Base-by-base conservation (phyloP, 2,329 filamentous ascomycete genomes). In the Ustulina deusta region DNA sequence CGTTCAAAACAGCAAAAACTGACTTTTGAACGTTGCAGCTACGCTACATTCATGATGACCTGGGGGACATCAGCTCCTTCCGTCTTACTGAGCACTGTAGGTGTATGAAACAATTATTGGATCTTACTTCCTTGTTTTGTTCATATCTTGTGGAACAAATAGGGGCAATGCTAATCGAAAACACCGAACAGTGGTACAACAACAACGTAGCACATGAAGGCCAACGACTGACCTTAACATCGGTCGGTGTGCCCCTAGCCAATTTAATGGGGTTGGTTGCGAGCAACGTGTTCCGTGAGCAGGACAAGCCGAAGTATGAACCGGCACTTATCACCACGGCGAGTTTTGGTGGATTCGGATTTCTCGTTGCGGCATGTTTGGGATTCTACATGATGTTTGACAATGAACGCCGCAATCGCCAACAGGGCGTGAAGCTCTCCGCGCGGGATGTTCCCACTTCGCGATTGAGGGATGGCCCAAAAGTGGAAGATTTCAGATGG, bases 151-250 rank as follows among this genome's bases (percentile, higher is more conserved):
- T 34, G 36, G 25, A 9, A n/a, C 17, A 6, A 44, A 81, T 89
- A 71, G 83, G 88, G 64, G 32, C 82, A 77, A 15, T 55, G 13
- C 56, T 57, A 42, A 46, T 36, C 5, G 11, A 13, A 51, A 25
- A 25, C 44, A 27, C 10, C 63, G 73, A 36, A 20, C 48, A 78
- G 75, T 91, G 89, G 90, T 94, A 93, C 80, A 94, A 93, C 81
- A 94, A 94, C 82, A 95, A 95, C 76, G 87, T 93, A 63, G 91
- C 91, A 0, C 87, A 94, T 74, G 92, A 94, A 78, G 90, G 90
- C 65, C 87, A 89, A 42, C 89, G 92, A 54, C 84, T 93, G 6
- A 84, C 90, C 0, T 82, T 93, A 15, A 94, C 91, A 0, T 90
- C 88, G 32, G 85, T 94, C 20, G 90, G 89, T 27, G 91, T 94